phyloP scores from a whole-genome alignment of 441 rosid genomes.

The Pelargonium myrrhifolium region DNA sequence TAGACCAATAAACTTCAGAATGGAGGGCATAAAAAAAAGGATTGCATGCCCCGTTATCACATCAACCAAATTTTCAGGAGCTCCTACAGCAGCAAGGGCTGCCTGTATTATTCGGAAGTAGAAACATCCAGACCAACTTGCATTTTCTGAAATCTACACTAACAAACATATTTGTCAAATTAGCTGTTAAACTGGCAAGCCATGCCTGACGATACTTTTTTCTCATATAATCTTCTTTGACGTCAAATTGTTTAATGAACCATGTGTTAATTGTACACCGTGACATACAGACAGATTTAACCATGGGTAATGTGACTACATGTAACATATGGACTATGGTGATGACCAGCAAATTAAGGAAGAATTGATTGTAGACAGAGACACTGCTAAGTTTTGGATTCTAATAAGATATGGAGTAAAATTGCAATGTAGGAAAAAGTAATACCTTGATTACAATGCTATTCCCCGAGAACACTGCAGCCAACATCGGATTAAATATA shows the following conservation, averaged over 20 bases:
- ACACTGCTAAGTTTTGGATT: too few relatives aligned
- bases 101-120: conserved; percentile 89
- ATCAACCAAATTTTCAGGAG: conserved; percentile 93
- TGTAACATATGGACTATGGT: neutral
- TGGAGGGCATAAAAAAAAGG: conserved; percentile 11
- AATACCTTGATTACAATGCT: conserved; percentile 83
- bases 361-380: too few relatives aligned
- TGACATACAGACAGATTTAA: too few relatives aligned
- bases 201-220: neutral
- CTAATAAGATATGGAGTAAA: too few relatives aligned
- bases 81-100: conserved; percentile 94
- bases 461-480: conserved; percentile 93
- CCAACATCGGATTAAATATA: conserved; percentile 93
- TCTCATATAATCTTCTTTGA: neutral
- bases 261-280: neutral
- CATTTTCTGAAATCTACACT: conserved; percentile 83
- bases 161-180: conserved; percentile 16
- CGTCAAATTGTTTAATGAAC: neutral
- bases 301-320: neutral
- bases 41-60: conserved; percentile 78
- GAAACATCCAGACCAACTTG: conserved; percentile 97
- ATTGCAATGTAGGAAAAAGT: too few relatives aligned
- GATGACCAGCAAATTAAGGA: too few relatives aligned
- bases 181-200: neutral
- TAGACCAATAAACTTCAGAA: conserved; percentile 11